Percentiles rank a stretch among this genome's conserved stretches.
These are phyloP conservation scores for Capronia coronata DNA, from an alignment of 2,329 filamentous ascomycete species.

Conservation along the genomic window DNA sequence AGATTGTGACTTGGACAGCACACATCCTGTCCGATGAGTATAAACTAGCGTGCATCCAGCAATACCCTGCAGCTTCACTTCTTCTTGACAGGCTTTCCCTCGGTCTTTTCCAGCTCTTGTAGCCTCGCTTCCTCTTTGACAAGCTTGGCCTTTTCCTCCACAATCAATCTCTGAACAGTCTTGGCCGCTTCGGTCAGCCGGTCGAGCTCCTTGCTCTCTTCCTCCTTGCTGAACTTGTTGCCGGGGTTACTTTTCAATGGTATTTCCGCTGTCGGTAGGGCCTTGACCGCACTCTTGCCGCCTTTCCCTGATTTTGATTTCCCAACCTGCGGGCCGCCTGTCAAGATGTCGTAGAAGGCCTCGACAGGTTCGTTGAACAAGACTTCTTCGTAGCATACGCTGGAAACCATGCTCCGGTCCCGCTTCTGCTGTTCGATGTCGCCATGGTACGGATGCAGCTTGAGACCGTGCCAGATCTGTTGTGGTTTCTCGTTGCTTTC, in stretches of 20 bases:
- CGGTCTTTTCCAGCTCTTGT: conserved; percentile 45
- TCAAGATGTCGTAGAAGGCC: conserved; percentile 77
- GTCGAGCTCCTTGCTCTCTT: conserved; percentile 60
- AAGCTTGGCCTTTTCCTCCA: conserved; percentile 58
- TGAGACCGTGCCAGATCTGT: conserved; percentile 87
- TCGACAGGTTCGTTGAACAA: conserved; percentile 97
- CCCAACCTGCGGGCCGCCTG: conserved; percentile 56
- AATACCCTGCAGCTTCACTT: conserved; percentile 15
- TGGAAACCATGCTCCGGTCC: conserved; percentile 59
- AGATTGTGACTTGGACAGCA: neutral
- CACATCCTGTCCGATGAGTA: neutral
- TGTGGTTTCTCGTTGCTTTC: conserved; percentile 89
- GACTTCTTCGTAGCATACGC: conserved; percentile 86
- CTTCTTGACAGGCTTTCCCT: conserved; percentile 30
- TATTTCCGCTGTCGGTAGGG: conserved; percentile 67
- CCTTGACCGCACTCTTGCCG: conserved; percentile 41
- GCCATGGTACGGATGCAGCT: conserved; percentile 79
- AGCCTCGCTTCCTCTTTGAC: conserved; percentile 56
- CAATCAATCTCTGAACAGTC: conserved; percentile 55
- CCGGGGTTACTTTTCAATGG: conserved; percentile 60
- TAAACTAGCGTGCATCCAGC: neutral
- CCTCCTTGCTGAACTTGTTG: conserved; percentile 67
- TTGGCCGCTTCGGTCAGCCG: conserved; percentile 57
- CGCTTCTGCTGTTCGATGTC: conserved; percentile 68
- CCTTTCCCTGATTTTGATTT: conserved; percentile 45